phyloP scores from a whole-genome alignment of 805 yeast genomes.

The Candida alai region DNA sequence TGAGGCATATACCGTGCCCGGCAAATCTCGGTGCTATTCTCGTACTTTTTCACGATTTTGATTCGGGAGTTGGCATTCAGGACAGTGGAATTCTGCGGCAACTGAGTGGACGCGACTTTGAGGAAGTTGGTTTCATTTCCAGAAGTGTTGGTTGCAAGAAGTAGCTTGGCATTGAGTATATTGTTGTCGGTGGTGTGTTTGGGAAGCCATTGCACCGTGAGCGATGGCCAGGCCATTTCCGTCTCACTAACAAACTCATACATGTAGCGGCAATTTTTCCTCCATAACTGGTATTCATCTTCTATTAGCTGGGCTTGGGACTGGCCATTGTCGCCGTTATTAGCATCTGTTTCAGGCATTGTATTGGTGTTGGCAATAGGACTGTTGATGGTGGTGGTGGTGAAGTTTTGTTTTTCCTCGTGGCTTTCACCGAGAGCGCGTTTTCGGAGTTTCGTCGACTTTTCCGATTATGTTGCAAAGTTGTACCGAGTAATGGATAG shows the following conservation, averaged over 20 bases:
- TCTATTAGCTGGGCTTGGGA: constrained; percentile 38
- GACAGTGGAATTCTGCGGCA: constrained; percentile 24
- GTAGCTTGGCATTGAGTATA: constrained; percentile 45
- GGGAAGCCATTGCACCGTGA: constrained; percentile 77
- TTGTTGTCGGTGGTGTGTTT: constrained; percentile 21
- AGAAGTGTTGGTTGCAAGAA: constrained; percentile 72
- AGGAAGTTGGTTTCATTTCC: constrained; percentile 64
- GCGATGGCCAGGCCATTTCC: constrained; percentile 77
- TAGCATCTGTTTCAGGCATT: constrained; percentile 3
- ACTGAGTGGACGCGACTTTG: constrained; percentile 58
- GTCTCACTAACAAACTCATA: constrained; percentile 81
- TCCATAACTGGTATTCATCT: constrained; percentile 76
- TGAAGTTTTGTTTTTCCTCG: no score
- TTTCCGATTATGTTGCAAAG: no score
- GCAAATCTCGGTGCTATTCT: constrained; percentile 63
- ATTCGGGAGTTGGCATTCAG: constrained; percentile 48
- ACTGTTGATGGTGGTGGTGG: no score
- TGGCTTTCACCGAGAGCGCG: no score
- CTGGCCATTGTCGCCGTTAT: constrained; percentile 6
- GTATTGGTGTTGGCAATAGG: no score
- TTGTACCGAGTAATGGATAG: no score
- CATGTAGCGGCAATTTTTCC: constrained; percentile 76
- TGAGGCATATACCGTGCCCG: constrained; percentile 72
- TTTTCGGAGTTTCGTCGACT: no score
- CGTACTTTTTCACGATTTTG: constrained; percentile 56